Evolutionary conservation across 139 green algal species (phyloP), one percentile per base, ranked within the genome.

Genomic region (Penium margaritaceum): DNA sequence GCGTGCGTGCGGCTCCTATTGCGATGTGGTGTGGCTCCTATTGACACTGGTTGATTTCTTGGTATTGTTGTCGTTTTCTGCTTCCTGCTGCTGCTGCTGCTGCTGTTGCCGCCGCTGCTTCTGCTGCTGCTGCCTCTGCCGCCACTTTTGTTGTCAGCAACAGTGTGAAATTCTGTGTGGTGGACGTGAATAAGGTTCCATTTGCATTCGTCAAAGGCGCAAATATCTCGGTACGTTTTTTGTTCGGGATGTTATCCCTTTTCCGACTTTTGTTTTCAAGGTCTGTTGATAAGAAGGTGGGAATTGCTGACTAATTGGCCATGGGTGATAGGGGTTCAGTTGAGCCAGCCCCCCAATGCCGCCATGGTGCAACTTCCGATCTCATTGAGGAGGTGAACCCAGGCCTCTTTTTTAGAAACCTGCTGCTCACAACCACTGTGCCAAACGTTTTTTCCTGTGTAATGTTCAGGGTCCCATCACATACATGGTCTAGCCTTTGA

Each of bases 111-210:
- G n/a, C n/a, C n/a, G n/a, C n/a, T n/a, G n/a, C n/a, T n/a, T n/a
- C n/a, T n/a, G n/a, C n/a, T n/a, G n/a, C n/a, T n/a, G n/a, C n/a
- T n/a, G n/a, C n/a, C n/a, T n/a, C n/a, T n/a, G n/a, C n/a, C n/a
- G n/a, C 46, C n/a, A 57, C 46, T 19, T 19, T 21, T 57, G 46
- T 19, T 57, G 51, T n/a, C 51, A 24, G 51, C 51, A 60, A 24
- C 4, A 60, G 51, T n/a, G 51, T 60, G 51, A n/a, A 24, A 9
- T 60, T 60, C 4, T 34, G 29, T 6, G 51, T 60, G 51, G 51
- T 60, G 51, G 51, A 60, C 4, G 51, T 60, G 1, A 60, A 60
- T 24, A 60, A 60, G 51, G 51, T 60, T 24, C 51, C 51, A 5
- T 33, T 60, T n/a, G 30, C 29, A 24, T 33, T 60, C 24, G 51